Conservation (phyloP, 2,329 filamentous ascomycete genomes). For the Aspergillus versicolor region DNA sequence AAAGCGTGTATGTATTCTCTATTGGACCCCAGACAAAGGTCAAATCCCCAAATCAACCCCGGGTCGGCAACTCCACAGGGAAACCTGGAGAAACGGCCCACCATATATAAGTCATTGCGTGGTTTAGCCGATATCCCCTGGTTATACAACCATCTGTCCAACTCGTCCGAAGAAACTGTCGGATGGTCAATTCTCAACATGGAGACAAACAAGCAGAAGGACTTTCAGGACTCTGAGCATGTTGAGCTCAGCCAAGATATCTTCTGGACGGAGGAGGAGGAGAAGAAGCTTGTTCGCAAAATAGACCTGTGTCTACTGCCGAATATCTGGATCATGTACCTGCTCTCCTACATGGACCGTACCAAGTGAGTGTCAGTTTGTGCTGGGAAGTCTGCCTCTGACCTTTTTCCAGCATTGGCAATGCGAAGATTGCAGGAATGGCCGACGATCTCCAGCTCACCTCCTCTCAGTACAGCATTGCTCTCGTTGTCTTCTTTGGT, state of each 20-base stretch:
- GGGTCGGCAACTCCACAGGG: too few species aligned
- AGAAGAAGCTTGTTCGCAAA: slow-evolving; percentile 1
- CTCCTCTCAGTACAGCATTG: neutral
- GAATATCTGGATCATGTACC: slow-evolving; percentile 3
- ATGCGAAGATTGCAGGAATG: slow-evolving; percentile 1
- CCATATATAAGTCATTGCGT: too few species aligned
- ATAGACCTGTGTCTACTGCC: slow-evolving; percentile 2
- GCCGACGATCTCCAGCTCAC: neutral
- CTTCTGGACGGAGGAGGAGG: slow-evolving; percentile 4
- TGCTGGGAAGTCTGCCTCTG: too few species aligned
- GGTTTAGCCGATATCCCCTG: too few species aligned
- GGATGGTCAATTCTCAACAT: neutral
- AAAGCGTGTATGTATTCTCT: too few species aligned
- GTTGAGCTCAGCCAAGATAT: neutral
- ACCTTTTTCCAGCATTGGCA: neutral
- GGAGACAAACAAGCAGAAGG: neutral
- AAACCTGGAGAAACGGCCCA: too few species aligned
- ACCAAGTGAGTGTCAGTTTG: neutral
- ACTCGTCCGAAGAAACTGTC: neutral
- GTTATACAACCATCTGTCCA: neutral
- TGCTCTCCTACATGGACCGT: slow-evolving; percentile 5
- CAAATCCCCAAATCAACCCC: too few species aligned
- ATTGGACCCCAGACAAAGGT: too few species aligned
- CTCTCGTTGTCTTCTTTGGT: neutral
- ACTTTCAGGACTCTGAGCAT: neutral